Percentiles rank a stretch among this genome's conserved stretches.
Evolutionary conservation across 129 eudicot genomes (phyloP).

Genomic region (Centella asiatica): DNA sequence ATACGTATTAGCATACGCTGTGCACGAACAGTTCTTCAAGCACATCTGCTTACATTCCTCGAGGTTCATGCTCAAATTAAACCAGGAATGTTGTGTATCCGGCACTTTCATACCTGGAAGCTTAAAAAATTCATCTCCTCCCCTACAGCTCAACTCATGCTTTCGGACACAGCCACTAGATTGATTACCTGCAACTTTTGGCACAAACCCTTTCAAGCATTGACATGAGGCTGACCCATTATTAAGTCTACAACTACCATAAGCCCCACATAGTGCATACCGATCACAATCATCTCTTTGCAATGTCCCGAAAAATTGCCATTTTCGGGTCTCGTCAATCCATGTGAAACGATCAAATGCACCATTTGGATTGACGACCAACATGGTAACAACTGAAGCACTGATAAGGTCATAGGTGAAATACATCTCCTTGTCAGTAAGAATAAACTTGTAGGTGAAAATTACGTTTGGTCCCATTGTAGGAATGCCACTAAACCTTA

Average conservation of each 20-base stretch:
- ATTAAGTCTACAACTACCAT: slow-evolving; percentile 33
- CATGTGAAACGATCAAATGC: background rate
- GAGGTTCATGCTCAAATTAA: slow-evolving; percentile 17
- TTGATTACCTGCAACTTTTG: slow-evolving; percentile 30
- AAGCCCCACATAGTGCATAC: slow-evolving; percentile 35
- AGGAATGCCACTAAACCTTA: slow-evolving; percentile 21
- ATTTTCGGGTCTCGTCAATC: slow-evolving; percentile 7
- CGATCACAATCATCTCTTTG: slow-evolving; percentile 10
- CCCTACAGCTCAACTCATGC: slow-evolving; percentile 15
- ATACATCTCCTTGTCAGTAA: slow-evolving; percentile 14
- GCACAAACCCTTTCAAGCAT: slow-evolving; percentile 34
- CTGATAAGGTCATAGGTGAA: background rate
- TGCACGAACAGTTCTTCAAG: slow-evolving; percentile 33
- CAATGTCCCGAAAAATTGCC: background rate
- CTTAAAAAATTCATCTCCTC: slow-evolving; percentile 27
- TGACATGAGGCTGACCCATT: slow-evolving; percentile 25
- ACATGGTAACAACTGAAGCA: background rate
- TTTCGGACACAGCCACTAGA: slow-evolving; percentile 33
- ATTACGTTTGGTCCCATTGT: slow-evolving; percentile 6
- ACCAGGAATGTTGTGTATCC: slow-evolving; percentile 16
- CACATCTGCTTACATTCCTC: slow-evolving; percentile 27
- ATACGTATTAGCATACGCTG: slow-evolving; percentile 25
- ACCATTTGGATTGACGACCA: background rate
- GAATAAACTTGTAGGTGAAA: slow-evolving; percentile 7
- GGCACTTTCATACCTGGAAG: slow-evolving; percentile 26